Evolutionary conservation across 108 stramenopile species (phyloP).

Genomic region (Fistulifera pelliculosa): DNA sequence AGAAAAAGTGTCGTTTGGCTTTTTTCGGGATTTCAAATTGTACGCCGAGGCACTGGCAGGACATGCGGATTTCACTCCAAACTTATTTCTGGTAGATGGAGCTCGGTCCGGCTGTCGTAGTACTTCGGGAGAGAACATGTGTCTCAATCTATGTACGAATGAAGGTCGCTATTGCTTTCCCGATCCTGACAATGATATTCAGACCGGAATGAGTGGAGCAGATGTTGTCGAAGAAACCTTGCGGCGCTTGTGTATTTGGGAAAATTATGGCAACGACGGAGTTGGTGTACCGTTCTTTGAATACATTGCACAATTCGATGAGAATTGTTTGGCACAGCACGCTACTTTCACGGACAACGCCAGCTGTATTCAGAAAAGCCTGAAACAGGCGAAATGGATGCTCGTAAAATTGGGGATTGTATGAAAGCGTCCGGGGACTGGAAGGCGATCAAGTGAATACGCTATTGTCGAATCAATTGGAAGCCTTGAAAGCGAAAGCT

Average conservation of each 20-base stretch:
- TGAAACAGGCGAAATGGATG: conserved; percentile 54
- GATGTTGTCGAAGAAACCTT: conserved; percentile 84
- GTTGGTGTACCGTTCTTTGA: conserved; percentile 80
- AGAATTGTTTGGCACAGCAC: conserved; percentile 34
- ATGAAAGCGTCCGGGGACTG: conserved; percentile 79
- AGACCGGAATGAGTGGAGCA: conserved; percentile 70
- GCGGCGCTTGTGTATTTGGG: conserved; percentile 80
- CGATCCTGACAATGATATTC: conserved; percentile 20
- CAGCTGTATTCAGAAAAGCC: conserved; percentile 74
- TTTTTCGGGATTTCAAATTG: conserved; percentile 67
- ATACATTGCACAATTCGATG: conserved; percentile 74
- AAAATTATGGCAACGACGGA: conserved; percentile 56
- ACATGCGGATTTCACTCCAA: conserved; percentile 78
- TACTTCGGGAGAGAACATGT: conserved; percentile 60
- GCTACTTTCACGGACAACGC: conserved; percentile 49
- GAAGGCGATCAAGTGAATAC: conserved; percentile 48
- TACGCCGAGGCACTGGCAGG: conserved; percentile 52
- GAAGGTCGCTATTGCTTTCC: conserved; percentile 59
- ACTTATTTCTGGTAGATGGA: conserved; percentile 81
- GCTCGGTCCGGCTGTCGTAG: conserved; percentile 30
- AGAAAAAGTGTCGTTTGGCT: conserved; percentile 48
- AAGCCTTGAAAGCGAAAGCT: conserved; percentile 32
- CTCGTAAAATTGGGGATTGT: conserved; percentile 58
- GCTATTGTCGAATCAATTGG: conserved; percentile 65
- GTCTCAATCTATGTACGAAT: conserved; percentile 92